A percentile compares a stretch with the other conserved stretches of the same genome.
Conservation (phyloP, 2,329 filamentous ascomycete genomes). For the Trichoderma aggressivum region DNA sequence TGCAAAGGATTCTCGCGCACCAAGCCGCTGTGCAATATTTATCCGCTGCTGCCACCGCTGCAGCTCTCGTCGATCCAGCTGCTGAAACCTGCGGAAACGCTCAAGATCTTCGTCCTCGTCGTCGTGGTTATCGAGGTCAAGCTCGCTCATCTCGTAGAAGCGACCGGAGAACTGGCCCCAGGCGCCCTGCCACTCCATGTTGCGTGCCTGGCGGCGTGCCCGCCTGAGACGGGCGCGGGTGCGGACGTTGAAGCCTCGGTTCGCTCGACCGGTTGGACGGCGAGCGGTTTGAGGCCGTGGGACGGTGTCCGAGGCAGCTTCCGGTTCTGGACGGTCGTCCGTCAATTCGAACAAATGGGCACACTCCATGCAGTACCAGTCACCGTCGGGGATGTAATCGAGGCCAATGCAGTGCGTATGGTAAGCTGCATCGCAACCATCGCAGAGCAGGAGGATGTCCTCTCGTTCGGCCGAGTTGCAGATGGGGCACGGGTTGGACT, state of each 20-base stretch:
- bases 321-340: slow-evolving; percentile 30
- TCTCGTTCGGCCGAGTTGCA: slow-evolving; percentile 80
- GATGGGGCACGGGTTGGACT: slow-evolving; percentile 72
- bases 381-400: slow-evolving; percentile 68
- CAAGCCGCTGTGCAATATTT: slow-evolving; percentile 75
- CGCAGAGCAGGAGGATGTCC: slow-evolving; percentile 82
- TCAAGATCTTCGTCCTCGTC: slow-evolving; percentile 69
- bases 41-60: slow-evolving; percentile 81
- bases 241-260: slow-evolving; percentile 42
- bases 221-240: slow-evolving; percentile 57
- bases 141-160: slow-evolving; percentile 55
- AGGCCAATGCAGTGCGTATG: slow-evolving; percentile 91
- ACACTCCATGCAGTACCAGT: slow-evolving; percentile 93
- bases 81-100: slow-evolving; percentile 52
- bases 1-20: slow-evolving; percentile 69
- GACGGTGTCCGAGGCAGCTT: slow-evolving; percentile 32
- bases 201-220: slow-evolving; percentile 62
- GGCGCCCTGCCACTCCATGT: slow-evolving; percentile 82
- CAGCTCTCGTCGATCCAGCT: slow-evolving; percentile 56
- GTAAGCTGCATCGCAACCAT: slow-evolving; percentile 83
- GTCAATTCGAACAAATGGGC: slow-evolving; percentile 45
- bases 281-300: slow-evolving; percentile 30
- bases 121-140: slow-evolving; percentile 41
- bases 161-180: slow-evolving; percentile 65
- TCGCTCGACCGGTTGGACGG: slow-evolving; percentile 32